phyloP scores from a whole-genome alignment of 2,329 filamentous ascomycete genomes.

The Fusarium sp. region DNA sequence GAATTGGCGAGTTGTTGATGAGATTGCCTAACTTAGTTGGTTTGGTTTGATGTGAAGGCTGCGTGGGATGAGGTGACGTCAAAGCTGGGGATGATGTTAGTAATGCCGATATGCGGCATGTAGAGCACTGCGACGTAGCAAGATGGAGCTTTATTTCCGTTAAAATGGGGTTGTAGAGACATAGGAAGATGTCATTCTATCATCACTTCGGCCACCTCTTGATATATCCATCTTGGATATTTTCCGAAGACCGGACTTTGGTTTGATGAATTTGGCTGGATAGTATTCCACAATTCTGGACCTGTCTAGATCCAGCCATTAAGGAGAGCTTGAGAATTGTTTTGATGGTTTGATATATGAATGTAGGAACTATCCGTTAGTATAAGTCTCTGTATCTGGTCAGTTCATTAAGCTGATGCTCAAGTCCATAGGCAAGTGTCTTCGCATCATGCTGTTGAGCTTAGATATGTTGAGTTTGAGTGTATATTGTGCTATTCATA shows the following conservation, averaged over 20 bases:
- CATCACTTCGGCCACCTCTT: not conserved
- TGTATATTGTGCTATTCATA: too few species aligned
- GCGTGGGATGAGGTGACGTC: conserved; percentile 49
- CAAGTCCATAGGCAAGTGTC: not conserved
- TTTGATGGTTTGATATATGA: not conserved
- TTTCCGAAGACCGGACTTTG: not conserved
- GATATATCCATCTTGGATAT: not conserved
- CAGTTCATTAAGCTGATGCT: not conserved
- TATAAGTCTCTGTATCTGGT: too few species aligned
- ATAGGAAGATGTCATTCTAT: not conserved
- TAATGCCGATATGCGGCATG: conserved; percentile 36
- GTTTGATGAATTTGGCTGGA: too few species aligned
- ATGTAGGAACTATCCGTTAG: not conserved
- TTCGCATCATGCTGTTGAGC: too few species aligned
- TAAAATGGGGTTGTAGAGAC: not conserved
- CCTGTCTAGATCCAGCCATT: too few species aligned
- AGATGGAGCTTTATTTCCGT: not conserved
- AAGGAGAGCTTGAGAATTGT: not conserved
- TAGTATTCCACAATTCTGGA: too few species aligned
- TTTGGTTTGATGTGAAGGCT: conserved; percentile 1
- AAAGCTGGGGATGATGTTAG: conserved; percentile 45
- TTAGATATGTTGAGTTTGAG: too few species aligned
- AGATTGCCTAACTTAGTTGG: conserved; percentile 10
- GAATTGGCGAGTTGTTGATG: not conserved
- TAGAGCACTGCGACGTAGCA: conserved; percentile 5